Percentiles rank a stretch among this genome's conserved stretches.
phyloP scores from a whole-genome alignment of 164 flowering plant genomes.

The Echeveria elegans region DNA sequence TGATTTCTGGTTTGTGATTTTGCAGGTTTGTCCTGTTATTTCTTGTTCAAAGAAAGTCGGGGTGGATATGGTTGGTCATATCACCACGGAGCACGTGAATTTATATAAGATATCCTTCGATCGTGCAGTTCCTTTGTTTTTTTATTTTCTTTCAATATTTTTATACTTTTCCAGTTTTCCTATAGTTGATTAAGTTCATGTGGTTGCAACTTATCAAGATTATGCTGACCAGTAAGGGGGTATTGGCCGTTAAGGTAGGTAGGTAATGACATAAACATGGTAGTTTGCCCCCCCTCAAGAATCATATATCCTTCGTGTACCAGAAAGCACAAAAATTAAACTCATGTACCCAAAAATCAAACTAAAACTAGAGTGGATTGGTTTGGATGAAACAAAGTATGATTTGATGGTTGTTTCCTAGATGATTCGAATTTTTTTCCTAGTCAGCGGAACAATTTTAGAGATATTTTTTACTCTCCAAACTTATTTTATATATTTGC shows the following conservation, averaged over 20 bases:
- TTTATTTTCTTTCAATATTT: too few relatives aligned
- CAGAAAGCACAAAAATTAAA: not conserved
- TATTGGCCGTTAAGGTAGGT: too few relatives aligned
- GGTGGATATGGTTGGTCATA: constrained; percentile 64
- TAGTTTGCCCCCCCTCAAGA: not conserved
- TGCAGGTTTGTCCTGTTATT: constrained; percentile 29
- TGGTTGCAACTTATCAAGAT: not conserved
- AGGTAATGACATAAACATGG: not conserved
- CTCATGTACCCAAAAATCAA: not conserved
- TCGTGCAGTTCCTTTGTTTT: too few relatives aligned
- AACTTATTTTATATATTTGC: not conserved
- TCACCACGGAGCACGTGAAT: constrained; percentile 62
- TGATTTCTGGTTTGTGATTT: too few relatives aligned
- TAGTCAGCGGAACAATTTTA: too few relatives aligned
- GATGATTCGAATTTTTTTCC: too few relatives aligned
- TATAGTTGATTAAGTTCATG: not conserved
- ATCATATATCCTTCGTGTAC: not conserved
- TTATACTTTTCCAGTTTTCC: not conserved
- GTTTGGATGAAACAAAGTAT: not conserved
- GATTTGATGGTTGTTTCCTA: not conserved
- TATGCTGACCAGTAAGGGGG: not conserved
- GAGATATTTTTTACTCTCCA: too few relatives aligned
- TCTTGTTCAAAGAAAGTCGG: constrained; percentile 65
- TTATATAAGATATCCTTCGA: constrained; percentile 87
- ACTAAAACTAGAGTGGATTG: not conserved